Evolutionary conservation across 2,329 filamentous ascomycete species (phyloP), one percentile per base, ranked within the genome.

Genomic region (Claviceps pazoutovae): DNA sequence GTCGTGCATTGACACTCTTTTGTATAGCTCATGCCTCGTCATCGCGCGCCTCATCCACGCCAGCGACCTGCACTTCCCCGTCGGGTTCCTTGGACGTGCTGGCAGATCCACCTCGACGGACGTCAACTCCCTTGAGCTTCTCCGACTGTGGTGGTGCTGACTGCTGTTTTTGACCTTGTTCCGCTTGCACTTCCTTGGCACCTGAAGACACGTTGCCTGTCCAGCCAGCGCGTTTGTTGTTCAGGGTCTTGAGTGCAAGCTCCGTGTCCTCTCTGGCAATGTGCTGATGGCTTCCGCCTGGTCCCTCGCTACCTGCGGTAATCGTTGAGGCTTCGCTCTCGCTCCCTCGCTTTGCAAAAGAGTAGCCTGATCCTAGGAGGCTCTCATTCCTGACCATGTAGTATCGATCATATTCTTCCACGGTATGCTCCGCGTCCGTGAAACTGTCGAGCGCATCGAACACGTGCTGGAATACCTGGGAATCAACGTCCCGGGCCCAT

Each of bases 381-480:
- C 74, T 78, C 54, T 71, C 69, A 46, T 71, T 68, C n/a, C 76
- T 69, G 30, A 74, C 76, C 30, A 69, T 64, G 48, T 69, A 70
- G 59, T 82, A 83, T 42, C 71, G 71, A 50, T 75, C 78, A 57
- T 79, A 83, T 60, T 84, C 78, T 59, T 80, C 79, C 53, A 75
- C 70, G 2, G 74, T 73, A 59, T 82, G 78, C 47, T 75, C 73
- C 0, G 78, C 72, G 43, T 74, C 72, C 2, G 75, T 78, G 62
- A 84, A 88, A 59, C 76, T 83, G 54, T 94, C 82, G 9, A 98
- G 72, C 0, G 93, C 90, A 59, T 94, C 84, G 56, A 95, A 90
- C 1, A 98, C 88, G 63, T 95, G 88, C 16, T 83, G 86, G 62
- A 96, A 96, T 2, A 97, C 91, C 50, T 89, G 80, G 1, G 75